A percentile compares a stretch with the other conserved stretches of the same genome.
phyloP scores from a whole-genome alignment of 176 grass and related monocot genomes.

The Aegilops tauschii region DNA sequence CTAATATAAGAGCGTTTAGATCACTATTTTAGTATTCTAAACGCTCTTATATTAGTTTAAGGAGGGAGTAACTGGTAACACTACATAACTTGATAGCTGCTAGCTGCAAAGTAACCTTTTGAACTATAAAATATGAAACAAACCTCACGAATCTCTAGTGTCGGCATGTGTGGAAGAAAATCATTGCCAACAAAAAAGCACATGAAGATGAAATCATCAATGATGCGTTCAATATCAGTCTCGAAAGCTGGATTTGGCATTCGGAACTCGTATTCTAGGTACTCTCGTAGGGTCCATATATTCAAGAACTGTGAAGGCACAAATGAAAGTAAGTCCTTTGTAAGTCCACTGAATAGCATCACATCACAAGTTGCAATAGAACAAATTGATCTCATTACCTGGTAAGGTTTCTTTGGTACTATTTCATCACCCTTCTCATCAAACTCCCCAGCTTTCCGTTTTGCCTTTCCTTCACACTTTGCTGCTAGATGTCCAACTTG shows the following conservation, averaged over 20 bases:
- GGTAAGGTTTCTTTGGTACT: conserved; percentile 87
- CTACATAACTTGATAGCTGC: conserved; percentile 1
- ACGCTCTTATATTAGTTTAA: too few species aligned
- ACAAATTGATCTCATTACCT: conserved; percentile 46
- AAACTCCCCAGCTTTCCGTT: conserved; percentile 95
- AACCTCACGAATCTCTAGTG: conserved; percentile 97
- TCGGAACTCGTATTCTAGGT: conserved; percentile 94
- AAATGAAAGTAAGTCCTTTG: background rate
- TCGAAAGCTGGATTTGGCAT: conserved; percentile 81
- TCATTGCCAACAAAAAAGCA: conserved; percentile 99
- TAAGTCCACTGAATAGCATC: background rate
- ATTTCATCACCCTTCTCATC: conserved; percentile 80
- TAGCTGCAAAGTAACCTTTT: conserved; percentile 15
- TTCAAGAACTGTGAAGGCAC: conserved; percentile 72
- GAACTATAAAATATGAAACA: conserved; percentile 32
- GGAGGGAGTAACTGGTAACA: background rate
- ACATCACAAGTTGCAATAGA: conserved; percentile 9
- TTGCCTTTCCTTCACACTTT: conserved; percentile 85
- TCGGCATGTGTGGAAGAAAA: conserved; percentile 99
- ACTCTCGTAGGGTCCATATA: conserved; percentile 98
- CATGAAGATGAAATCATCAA: conserved; percentile 99
- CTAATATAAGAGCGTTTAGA: too few species aligned
- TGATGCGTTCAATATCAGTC: conserved; percentile 89
- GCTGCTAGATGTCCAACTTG: conserved; percentile 97
- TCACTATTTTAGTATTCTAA: too few species aligned